These are phyloP conservation scores for Xerocomellus intermedius DNA, from an alignment of 768 basidiomycete genomes.

Conservation along the genomic window DNA sequence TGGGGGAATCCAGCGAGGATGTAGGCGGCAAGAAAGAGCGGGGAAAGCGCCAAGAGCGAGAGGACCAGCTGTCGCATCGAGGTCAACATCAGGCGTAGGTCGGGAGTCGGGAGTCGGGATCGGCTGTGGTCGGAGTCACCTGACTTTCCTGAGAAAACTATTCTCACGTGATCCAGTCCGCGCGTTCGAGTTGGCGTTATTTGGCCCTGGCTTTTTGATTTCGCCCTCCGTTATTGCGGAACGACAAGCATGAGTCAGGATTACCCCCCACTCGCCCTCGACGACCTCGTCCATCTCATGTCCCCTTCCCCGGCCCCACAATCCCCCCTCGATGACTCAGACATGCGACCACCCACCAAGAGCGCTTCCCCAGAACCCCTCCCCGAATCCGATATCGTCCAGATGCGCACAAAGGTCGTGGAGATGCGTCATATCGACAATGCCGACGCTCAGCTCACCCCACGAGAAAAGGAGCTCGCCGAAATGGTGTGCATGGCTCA, in stretches of 20 bases:
- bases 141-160: constrained; percentile 25
- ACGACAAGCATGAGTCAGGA: constrained; percentile 32
- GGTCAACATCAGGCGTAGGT: no score
- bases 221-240: constrained; percentile 10
- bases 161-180: constrained; percentile 32
- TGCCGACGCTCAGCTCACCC: constrained; percentile 22
- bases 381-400: constrained; percentile 46
- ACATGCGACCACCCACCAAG: constrained; percentile 17
- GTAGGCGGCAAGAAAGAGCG: constrained; percentile 58
- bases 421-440: constrained; percentile 40
- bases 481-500: constrained; percentile 51
- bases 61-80: constrained; percentile 21
- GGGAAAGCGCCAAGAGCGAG: constrained; percentile 57
- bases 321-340: constrained; percentile 17
- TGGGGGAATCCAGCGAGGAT: constrained; percentile 65
- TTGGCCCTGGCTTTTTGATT: constrained; percentile 35
- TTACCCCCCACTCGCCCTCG: constrained; percentile 45
- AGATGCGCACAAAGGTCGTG: constrained; percentile 46
- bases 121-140: constrained; percentile 12
- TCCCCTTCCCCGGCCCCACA: constrained; percentile 48
- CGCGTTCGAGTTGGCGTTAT: constrained; percentile 40
- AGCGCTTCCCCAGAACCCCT: constrained; percentile 37
- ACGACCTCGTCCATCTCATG: constrained; percentile 54
- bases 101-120: no score
- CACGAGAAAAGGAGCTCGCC: constrained; percentile 50